Evolutionary conservation across 345 rosid species (phyloP), one percentile per base, ranked within the genome.

Genomic region (Eucalyptus victrix): DNA sequence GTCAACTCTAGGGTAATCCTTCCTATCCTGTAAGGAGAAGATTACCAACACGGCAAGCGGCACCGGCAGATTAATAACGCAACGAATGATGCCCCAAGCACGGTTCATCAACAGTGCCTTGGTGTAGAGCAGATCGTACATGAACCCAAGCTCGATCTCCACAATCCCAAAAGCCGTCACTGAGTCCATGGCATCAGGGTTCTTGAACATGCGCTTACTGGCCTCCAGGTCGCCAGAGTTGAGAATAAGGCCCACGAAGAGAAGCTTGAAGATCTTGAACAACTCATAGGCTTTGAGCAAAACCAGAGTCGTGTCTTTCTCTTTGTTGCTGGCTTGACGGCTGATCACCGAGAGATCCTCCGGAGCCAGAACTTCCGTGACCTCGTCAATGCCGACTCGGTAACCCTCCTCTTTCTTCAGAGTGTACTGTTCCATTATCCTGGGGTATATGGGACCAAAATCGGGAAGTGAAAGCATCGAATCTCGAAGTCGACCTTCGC

Each of bases 51-150:
- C 90, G 4, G 62, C 62, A 49, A 86, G 19, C 24, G 89, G 65
- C 49, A 21, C 87, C 6, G 53, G 21, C 19, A 90, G 76, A 54
- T 69, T 89, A 87, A 92, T 72, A 56, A 42, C 26, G 9, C 95
- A 92, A 69, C 91, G 90, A 87, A 23, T 32, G 42, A 40, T 51
- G 54, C 94, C 93, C 14, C 5, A 45, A 40, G 17, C 3, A 42
- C 89, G 45, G 45, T 87, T 89, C 7, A 91, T 67, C 50, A 95
- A 32, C 5, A 87, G 80, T 16, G 91, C 92, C 90, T 95, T 95
- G 88, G 95, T 95, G 90, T 92, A 93, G 28, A 94, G 88, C 88
- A 87, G 42, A 60, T 94, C 96, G 49, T 93, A 95, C 58, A 94
- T 87, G 88, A 95, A 91, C 49, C 90, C 87, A 0, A 95, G 93